phyloP scores from a whole-genome alignment of 495 filamentous ascomycete species.

The Annulohypoxylon maeteangense region DNA sequence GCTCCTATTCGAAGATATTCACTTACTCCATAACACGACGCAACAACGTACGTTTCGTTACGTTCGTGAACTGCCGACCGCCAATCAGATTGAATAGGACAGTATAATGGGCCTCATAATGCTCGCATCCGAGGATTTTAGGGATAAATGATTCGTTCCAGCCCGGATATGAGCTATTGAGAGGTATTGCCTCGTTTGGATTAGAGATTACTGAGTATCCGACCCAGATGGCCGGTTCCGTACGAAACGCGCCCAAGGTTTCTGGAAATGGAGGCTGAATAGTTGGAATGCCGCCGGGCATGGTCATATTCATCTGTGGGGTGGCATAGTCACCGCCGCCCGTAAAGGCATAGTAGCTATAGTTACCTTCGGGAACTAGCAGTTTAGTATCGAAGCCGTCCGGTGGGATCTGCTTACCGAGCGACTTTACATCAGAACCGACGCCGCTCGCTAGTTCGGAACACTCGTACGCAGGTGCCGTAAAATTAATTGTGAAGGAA shows the following conservation, averaged over 20 bases:
- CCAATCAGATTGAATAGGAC: constrained; percentile 50
- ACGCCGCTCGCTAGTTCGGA: constrained; percentile 50
- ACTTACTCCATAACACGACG: constrained; percentile 48
- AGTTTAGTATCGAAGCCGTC: constrained; percentile 45
- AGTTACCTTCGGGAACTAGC: constrained; percentile 47
- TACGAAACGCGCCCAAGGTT: constrained; percentile 52
- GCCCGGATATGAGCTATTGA: constrained; percentile 33
- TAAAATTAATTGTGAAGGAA: constrained; percentile 48
- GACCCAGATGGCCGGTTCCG: constrained; percentile 53
- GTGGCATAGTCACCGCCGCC: constrained; percentile 51
- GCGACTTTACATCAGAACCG: constrained; percentile 39
- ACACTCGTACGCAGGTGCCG: constrained; percentile 52
- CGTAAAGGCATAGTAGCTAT: constrained; percentile 51
- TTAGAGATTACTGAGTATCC: constrained; percentile 45
- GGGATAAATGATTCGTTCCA: constrained; percentile 48
- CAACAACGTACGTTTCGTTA: constrained; percentile 42
- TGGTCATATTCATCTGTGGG: constrained; percentile 49
- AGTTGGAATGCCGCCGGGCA: constrained; percentile 45
- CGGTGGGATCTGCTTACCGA: constrained; percentile 41
- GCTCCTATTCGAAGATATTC: too few relatives aligned
- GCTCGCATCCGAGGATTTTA: constrained; percentile 54
- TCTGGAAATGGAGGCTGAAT: constrained; percentile 46
- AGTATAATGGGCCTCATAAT: constrained; percentile 52
- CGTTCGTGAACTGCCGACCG: constrained; percentile 42
- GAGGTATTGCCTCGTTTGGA: constrained; percentile 35